Conservation (phyloP, 2,329 filamentous ascomycete genomes). For the Phialophora macrospora region DNA sequence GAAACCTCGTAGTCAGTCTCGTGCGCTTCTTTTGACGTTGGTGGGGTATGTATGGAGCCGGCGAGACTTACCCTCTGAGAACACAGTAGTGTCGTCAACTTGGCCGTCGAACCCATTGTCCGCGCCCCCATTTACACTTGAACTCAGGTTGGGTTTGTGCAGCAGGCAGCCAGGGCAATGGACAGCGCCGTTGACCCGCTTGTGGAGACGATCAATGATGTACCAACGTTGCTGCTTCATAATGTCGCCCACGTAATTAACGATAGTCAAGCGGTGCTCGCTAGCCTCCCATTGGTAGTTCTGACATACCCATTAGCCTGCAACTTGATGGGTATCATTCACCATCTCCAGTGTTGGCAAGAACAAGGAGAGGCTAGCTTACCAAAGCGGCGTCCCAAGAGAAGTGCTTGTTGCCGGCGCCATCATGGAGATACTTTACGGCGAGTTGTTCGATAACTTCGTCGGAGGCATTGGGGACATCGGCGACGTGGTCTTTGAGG, state of each 20-base stretch:
- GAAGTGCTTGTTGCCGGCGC: slow-evolving; percentile 14
- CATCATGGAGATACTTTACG: slow-evolving; percentile 10
- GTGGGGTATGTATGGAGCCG: not conserved
- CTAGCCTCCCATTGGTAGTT: slow-evolving; percentile 22
- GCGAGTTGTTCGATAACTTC: slow-evolving; percentile 16
- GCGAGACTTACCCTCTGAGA: slow-evolving; percentile 1
- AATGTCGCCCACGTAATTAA: slow-evolving; percentile 10
- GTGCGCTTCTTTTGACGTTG: not conserved
- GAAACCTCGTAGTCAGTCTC: slow-evolving; percentile 9
- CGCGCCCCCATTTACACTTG: not conserved
- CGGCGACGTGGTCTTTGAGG: slow-evolving; percentile 13
- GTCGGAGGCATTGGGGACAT: slow-evolving; percentile 18
- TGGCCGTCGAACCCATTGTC: not conserved
- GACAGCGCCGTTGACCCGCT: slow-evolving; percentile 13
- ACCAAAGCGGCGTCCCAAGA: slow-evolving; percentile 16
- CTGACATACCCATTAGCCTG: slow-evolving; percentile 3
- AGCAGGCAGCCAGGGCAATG: slow-evolving; percentile 22
- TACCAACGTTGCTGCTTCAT: slow-evolving; percentile 27
- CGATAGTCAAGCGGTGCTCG: slow-evolving; percentile 22
- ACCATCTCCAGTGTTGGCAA: not conserved
- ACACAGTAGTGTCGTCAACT: not conserved
- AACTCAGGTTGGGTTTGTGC: slow-evolving; percentile 10
- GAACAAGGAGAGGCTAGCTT: slow-evolving; percentile 1
- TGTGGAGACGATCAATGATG: slow-evolving; percentile 20
- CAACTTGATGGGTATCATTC: not conserved